Conservation (phyloP, 129 eudicot genomes). For the Erigeron canadensis region DNA sequence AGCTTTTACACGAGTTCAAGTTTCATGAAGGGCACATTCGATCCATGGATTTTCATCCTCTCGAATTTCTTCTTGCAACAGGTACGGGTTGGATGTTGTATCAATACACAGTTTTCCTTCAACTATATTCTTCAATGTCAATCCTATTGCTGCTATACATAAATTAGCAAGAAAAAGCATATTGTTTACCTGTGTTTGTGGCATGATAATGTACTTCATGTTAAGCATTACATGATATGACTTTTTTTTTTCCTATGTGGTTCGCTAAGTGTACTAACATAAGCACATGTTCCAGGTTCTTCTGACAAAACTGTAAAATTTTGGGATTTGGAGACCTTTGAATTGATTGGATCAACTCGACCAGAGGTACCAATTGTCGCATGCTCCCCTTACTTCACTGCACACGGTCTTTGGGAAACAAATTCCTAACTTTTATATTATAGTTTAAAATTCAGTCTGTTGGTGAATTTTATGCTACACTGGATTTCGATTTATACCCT, state of each 20-base stretch:
- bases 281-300: constrained; percentile 60
- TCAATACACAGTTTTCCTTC: not conserved
- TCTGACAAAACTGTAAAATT: constrained; percentile 94
- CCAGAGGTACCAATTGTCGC: constrained; percentile 65
- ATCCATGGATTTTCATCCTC: constrained; percentile 88
- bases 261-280: constrained; percentile 7
- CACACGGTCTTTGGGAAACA: too few species aligned
- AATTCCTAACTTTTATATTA: too few species aligned
- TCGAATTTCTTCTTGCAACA: constrained; percentile 89
- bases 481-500: too few species aligned
- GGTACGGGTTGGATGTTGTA: constrained; percentile 30
- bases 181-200: too few species aligned
- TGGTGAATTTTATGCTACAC: too few species aligned
- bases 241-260: constrained; percentile 1
- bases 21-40: constrained; percentile 92
- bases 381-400: not conserved
- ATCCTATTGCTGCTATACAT: constrained; percentile 5
- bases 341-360: constrained; percentile 92
- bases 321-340: constrained; percentile 99
- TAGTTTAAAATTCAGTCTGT: too few species aligned
- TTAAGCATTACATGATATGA: not conserved
- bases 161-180: constrained; percentile 13
- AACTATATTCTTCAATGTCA: not conserved
- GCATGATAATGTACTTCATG: too few species aligned
- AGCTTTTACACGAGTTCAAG: constrained; percentile 86